These are phyloP conservation scores for Fonsecaea nubica DNA, from an alignment of 2,329 filamentous ascomycete genomes.

Conservation along the genomic window DNA sequence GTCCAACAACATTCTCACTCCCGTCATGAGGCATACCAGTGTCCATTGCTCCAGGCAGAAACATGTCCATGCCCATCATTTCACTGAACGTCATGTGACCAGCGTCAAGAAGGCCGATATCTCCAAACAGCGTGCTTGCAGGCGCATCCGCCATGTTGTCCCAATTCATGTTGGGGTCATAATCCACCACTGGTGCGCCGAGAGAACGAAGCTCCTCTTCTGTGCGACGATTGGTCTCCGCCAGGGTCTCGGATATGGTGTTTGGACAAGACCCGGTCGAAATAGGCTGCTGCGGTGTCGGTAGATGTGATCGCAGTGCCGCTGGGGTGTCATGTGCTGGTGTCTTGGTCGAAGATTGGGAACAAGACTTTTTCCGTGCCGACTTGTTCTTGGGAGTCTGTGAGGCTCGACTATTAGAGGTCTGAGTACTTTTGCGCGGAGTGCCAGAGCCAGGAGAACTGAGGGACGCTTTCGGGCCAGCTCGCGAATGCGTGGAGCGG, in stretches of 20 bases:
- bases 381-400: background rate
- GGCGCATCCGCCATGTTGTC: background rate
- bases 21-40: background rate
- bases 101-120: background rate
- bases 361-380: background rate
- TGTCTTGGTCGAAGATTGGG: background rate
- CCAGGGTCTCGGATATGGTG: slow-evolving; percentile 11
- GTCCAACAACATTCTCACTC: background rate
- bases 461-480: background rate
- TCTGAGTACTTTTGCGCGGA: background rate
- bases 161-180: slow-evolving; percentile 3
- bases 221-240: slow-evolving; percentile 14
- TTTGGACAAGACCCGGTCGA: slow-evolving; percentile 14
- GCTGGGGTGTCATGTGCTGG: background rate
- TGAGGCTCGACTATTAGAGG: background rate
- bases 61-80: background rate
- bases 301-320: background rate
- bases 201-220: background rate
- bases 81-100: background rate
- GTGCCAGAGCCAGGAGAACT: background rate
- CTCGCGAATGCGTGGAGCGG: background rate
- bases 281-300: slow-evolving; percentile 8
- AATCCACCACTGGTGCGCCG: background rate
- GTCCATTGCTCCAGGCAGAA: background rate
- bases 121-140: background rate